phyloP scores from a whole-genome alignment of 495 filamentous ascomycete species.

The Terfezia boudieri region DNA sequence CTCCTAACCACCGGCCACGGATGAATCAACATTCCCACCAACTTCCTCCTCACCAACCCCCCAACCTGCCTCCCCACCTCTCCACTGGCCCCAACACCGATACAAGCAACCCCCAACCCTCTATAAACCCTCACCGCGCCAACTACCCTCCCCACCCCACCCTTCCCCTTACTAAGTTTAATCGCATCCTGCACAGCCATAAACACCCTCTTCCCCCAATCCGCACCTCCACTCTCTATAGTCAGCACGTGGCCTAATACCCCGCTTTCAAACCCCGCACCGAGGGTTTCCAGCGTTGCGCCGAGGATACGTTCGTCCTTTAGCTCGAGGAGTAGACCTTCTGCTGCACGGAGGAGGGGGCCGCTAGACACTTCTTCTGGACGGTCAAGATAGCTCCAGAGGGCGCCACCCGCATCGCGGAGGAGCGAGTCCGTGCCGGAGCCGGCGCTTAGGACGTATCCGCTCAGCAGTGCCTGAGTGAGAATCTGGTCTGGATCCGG shows the following conservation, averaged over 20 bases:
- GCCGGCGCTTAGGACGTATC: constrained; percentile 61
- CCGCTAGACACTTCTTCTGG: constrained; percentile 14
- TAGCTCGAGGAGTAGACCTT: constrained; percentile 1
- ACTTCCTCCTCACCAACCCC: constrained; percentile 29
- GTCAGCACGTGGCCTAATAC: constrained; percentile 7
- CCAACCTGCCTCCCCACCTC: not conserved
- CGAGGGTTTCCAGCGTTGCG: constrained; percentile 50
- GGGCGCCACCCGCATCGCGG: constrained; percentile 44
- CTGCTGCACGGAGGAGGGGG: constrained; percentile 11
- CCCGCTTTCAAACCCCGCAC: constrained; percentile 46
- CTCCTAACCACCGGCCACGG: constrained; percentile 37
- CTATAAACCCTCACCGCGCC: constrained; percentile 59
- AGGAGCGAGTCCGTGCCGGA: constrained; percentile 66
- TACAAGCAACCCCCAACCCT: constrained; percentile 17
- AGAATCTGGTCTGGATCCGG: constrained; percentile 1
- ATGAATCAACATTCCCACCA: constrained; percentile 38
- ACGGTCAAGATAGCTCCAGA: constrained; percentile 28
- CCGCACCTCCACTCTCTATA: not conserved
- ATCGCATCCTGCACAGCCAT: constrained; percentile 50
- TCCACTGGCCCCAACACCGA: not conserved
- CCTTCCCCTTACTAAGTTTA: constrained; percentile 21
- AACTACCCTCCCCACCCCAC: constrained; percentile 52
- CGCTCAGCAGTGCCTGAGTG: constrained; percentile 34
- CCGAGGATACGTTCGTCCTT: constrained; percentile 46
- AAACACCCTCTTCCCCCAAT: constrained; percentile 28